Evolutionary conservation across 2,329 filamentous ascomycete species (phyloP), one percentile per base, ranked within the genome.

Genomic region (Pseudogymnoascus sp.): DNA sequence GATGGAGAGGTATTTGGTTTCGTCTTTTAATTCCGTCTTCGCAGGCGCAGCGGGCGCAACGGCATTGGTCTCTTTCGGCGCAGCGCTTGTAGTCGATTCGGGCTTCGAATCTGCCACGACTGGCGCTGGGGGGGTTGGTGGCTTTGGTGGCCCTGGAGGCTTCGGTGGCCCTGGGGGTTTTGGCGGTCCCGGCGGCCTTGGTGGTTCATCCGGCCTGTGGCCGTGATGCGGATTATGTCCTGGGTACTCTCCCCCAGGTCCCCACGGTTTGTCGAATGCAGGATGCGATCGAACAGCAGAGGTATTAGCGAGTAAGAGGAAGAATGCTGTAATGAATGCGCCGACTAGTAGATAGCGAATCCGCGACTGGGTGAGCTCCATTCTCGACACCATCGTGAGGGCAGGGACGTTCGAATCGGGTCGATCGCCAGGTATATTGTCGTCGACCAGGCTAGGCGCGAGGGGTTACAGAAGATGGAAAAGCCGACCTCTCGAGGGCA

Each of bases 11-110:
- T 56, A 64, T 12, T 31, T n/a, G n/a, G 44, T 31, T 59, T 53
- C 60, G 33, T 64, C 63, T 8, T 56, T 56, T 3, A 31, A 60
- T 23, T 67, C 64, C 6, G 33, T 18, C 11, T 60, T 28, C 33
- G 59, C 33, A 4, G 59, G 33, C 14, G 33, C 18, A 38, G 33
- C 59, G 12, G 59, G 33, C 33, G 21, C 59, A 38, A 16, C 35
- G 25, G 59, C 59, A 40, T 60, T 21, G 3, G 59, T 56, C 10
- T 56, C 59, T 25, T 60, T 38, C n/a, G 59, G 18, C 4, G 35
- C 35, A 5, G 59, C 59, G 7, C n/a, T 25, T 6, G 59, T 38
- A 25, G 59, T 53, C 7, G 23, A 53, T 31, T 28, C 23, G 23
- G 44, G 44, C 14, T 16, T 53, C 44, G 44, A 28, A 16, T n/a